Base-by-base conservation (phyloP, 495 filamentous ascomycete genomes). In the Jackrogersella multiformis region DNA sequence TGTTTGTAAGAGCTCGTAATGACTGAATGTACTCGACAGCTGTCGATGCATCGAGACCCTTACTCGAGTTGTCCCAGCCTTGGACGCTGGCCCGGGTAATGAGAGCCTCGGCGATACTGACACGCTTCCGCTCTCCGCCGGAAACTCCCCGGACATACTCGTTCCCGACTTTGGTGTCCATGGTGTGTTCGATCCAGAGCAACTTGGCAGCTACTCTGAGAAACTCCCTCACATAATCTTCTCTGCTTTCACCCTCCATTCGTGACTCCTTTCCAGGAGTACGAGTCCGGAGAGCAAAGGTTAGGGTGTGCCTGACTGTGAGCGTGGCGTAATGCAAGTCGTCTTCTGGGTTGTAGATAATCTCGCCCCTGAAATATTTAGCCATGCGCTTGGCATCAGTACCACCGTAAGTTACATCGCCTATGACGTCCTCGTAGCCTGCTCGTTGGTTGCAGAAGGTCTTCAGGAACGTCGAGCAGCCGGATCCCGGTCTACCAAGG, bases 111-210 rank as follows among this genome's bases (percentile, higher is more conserved):
- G 84, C 83, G 51, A 88, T 84, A 39, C 78, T 83, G 15, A 86
- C 82, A 48, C 86, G 80, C 39, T 82, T 83, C 76, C 88, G 74
- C 76, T 85, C 80, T 70, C 87, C 87, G 1, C 88, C 84, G 62
- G 88, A 89, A 0, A 89, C 86, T 45, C 89, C 89, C 26, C 93
- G 86, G 13, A 94, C 85, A 64, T 89, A 94, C 70, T 89, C 90
- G 73, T 96, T 91, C 18, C 94, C 94, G 12, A 97, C 92, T 18
- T 88, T 81, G 0, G 94, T 97, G 68, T 95, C 85, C 68, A 86
- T 85, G 0, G 93, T 95, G 72, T 97, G 92, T 5, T 74, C 74
- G 18, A 84, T 92, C 84, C 90, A 90, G 64, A 96, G 93, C 24
- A 93, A 77, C 62, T 91, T 88, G 7, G 88, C 81, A 34, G 92